phyloP scores from a whole-genome alignment of 495 filamentous ascomycete genomes.

The Entonaema liquescens region DNA sequence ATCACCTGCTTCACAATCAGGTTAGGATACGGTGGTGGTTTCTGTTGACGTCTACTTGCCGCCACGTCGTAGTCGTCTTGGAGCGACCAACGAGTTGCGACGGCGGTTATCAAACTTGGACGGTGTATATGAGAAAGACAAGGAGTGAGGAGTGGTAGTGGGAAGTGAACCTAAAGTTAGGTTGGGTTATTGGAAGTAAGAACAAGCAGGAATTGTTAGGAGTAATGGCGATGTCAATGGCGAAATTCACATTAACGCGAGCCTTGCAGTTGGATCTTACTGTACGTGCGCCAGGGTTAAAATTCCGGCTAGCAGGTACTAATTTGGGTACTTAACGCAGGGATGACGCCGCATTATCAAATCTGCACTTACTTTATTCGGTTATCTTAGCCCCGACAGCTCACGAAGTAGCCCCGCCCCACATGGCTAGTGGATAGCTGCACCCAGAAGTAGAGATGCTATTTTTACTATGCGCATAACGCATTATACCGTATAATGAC shows the following conservation, averaged over 20 bases:
- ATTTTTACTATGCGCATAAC: no score
- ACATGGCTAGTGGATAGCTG: background rate
- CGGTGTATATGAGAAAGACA: background rate
- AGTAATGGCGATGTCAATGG: slow-evolving; percentile 6
- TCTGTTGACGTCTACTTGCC: background rate
- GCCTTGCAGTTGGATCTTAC: slow-evolving; percentile 19
- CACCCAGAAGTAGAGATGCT: background rate
- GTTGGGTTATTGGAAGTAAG: background rate
- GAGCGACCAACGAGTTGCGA: background rate
- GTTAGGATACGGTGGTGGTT: background rate
- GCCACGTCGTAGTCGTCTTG: background rate
- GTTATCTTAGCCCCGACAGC: slow-evolving; percentile 5
- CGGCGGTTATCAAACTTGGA: background rate
- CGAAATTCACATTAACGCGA: slow-evolving; percentile 26
- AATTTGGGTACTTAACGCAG: background rate
- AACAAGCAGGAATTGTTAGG: background rate
- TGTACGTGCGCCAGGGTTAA: slow-evolving; percentile 5
- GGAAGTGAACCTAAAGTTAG: background rate
- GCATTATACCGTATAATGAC: no score
- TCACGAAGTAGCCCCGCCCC: background rate
- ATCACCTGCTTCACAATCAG: background rate
- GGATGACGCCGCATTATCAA: slow-evolving; percentile 34
- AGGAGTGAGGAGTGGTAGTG: background rate
- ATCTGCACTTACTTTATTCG: background rate
- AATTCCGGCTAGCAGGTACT: background rate